phyloP scores from a whole-genome alignment of 768 basidiomycete genomes.

The Termitomyces titanicus region DNA sequence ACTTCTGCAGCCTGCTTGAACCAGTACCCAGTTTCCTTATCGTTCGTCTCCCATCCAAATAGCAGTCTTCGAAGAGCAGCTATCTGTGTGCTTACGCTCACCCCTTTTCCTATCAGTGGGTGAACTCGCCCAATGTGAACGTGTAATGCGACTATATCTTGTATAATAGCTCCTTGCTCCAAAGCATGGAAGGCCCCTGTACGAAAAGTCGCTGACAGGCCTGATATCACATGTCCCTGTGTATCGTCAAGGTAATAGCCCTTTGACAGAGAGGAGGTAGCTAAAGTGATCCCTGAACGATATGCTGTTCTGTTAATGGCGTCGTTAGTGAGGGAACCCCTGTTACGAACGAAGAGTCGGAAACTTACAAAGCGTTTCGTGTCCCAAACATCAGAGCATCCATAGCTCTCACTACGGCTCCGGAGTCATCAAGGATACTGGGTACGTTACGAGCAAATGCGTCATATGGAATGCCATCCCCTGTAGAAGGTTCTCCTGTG shows the following conservation, averaged over 20 bases:
- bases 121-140: slow-evolving; percentile 44
- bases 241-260: slow-evolving; percentile 35
- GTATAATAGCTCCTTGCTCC: slow-evolving; percentile 55
- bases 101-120: slow-evolving; percentile 27
- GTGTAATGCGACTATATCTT: slow-evolving; percentile 62
- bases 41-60: slow-evolving; percentile 45
- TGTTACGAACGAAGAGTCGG: not conserved
- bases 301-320: slow-evolving; percentile 49
- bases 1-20: slow-evolving; percentile 58
- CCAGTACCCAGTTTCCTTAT: slow-evolving; percentile 48
- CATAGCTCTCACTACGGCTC: slow-evolving; percentile 58
- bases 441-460: slow-evolving; percentile 44
- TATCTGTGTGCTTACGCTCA: slow-evolving; percentile 67
- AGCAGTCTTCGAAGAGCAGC: slow-evolving; percentile 60
- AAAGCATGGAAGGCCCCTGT: slow-evolving; percentile 56
- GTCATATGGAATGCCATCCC: slow-evolving; percentile 57
- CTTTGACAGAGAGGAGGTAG: slow-evolving; percentile 46
- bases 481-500: slow-evolving; percentile 60
- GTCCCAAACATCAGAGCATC: slow-evolving; percentile 74
- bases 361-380: slow-evolving; percentile 66
- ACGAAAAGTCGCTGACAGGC: slow-evolving; percentile 60
- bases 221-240: slow-evolving; percentile 46
- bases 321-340: not conserved
- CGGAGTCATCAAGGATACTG: slow-evolving; percentile 42
- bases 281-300: slow-evolving; percentile 62